phyloP scores from a whole-genome alignment of 2,329 filamentous ascomycete species.

The Sclerotiophoma versabilis region DNA sequence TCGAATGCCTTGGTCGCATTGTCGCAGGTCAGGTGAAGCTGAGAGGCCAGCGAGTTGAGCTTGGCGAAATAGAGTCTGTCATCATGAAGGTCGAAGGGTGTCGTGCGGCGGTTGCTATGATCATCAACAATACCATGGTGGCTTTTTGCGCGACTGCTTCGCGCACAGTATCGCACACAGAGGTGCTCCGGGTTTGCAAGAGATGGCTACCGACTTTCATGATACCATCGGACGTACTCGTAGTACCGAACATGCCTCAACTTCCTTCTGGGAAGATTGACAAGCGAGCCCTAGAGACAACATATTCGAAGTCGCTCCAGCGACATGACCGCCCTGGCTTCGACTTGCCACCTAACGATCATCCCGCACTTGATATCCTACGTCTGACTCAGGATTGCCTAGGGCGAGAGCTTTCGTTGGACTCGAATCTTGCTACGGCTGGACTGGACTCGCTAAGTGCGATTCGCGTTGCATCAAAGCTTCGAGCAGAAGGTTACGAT shows the following conservation, averaged over 20 bases:
- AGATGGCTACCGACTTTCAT: conserved; percentile 84
- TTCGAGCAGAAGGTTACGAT: conserved; percentile 65
- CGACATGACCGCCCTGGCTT: conserved; percentile 17
- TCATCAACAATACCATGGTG: conserved; percentile 73
- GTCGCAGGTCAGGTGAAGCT: conserved; percentile 84
- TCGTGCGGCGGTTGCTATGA: conserved; percentile 70
- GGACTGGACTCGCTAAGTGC: conserved; percentile 73
- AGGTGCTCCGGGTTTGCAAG: conserved; percentile 67
- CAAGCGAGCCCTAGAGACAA: conserved; percentile 66
- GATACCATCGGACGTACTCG: conserved; percentile 76
- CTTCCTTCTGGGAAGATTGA: conserved; percentile 87
- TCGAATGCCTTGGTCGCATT: conserved; percentile 87
- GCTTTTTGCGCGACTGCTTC: conserved; percentile 71
- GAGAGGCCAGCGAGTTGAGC: conserved; percentile 80
- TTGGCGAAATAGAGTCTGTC: conserved; percentile 64
- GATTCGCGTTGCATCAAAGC: conserved; percentile 68
- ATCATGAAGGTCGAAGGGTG: conserved; percentile 51
- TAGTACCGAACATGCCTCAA: conserved; percentile 71
- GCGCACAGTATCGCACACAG: conserved; percentile 46
- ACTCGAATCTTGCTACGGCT: conserved; percentile 58
- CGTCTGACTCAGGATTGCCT: conserved; percentile 54
- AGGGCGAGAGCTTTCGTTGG: conserved; percentile 44
- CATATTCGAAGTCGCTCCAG: conserved; percentile 55
- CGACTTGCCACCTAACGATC: conserved; percentile 22
- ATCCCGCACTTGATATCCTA: conserved; percentile 44